A percentile compares a stretch with the other conserved stretches of the same genome.
These are phyloP conservation scores for Globisporangium okanoganense DNA, from an alignment of 352 stramenopile genomes.

Conservation along the genomic window DNA sequence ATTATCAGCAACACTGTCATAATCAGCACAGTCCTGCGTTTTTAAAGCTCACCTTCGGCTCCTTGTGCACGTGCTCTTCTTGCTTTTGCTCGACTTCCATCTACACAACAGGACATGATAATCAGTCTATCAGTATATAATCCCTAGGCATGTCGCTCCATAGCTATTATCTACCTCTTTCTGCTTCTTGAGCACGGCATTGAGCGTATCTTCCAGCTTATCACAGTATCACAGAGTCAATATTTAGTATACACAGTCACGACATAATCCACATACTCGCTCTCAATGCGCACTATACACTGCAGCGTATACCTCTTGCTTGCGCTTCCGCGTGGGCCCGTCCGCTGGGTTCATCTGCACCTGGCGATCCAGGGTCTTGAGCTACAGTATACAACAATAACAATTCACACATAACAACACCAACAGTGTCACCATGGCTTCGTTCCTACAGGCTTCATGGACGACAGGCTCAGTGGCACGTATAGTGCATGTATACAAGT, in stretches of 20 bases:
- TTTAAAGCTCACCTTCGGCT: slow-evolving; percentile 26
- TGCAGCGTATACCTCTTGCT: slow-evolving; percentile 51
- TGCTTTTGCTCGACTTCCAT: slow-evolving; percentile 43
- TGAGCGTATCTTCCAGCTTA: slow-evolving; percentile 72
- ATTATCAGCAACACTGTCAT: too few relatives aligned
- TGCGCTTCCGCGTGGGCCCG: slow-evolving; percentile 63
- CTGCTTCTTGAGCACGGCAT: slow-evolving; percentile 61
- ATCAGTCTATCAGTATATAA: too few relatives aligned
- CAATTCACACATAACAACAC: neutral
- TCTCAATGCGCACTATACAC: too few relatives aligned
- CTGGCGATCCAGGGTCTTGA: slow-evolving; percentile 66
- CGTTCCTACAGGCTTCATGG: neutral
- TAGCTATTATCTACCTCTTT: slow-evolving; percentile 43
- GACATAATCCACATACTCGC: neutral
- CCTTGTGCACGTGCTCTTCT: slow-evolving; percentile 21
- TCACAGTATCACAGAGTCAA: too few relatives aligned
- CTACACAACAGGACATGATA: slow-evolving; percentile 12
- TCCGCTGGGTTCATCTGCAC: slow-evolving; percentile 57
- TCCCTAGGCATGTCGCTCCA: too few relatives aligned
- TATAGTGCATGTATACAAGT: neutral
- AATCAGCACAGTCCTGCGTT: too few relatives aligned
- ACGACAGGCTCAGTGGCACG: neutral
- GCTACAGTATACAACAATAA: slow-evolving; percentile 20
- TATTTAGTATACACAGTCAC: too few relatives aligned
- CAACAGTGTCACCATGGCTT: neutral